A percentile compares a stretch with the other conserved stretches of the same genome.
These are phyloP conservation scores for Saccharomyces hybrid DNA, from an alignment of 1,139 yeast genomes.

Conservation along the genomic window DNA sequence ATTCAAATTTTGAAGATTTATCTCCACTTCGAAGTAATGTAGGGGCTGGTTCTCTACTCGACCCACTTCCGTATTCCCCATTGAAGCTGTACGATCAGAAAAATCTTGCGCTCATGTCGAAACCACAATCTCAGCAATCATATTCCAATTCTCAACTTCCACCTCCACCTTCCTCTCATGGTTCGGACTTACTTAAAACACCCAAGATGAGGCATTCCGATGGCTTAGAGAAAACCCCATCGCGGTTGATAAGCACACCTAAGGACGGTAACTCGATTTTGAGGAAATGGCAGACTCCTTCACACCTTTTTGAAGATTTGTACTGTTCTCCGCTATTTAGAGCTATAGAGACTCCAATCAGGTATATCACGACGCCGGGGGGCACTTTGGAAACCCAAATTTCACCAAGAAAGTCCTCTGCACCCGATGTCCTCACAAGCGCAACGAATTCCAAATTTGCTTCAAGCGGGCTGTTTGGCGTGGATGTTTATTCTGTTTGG, in stretches of 20 bases:
- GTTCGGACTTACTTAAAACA: slow-evolving; percentile 17
- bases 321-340: slow-evolving; percentile 29
- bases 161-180: slow-evolving; percentile 1
- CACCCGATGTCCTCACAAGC: slow-evolving; percentile 7
- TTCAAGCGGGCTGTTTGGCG: slow-evolving; percentile 43
- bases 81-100: neutral
- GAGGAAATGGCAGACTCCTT: slow-evolving; percentile 31
- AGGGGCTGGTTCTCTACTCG: slow-evolving; percentile 10
- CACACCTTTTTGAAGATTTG: slow-evolving; percentile 29
- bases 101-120: neutral
- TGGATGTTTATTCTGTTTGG: slow-evolving; percentile 49
- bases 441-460: slow-evolving; percentile 21
- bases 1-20: slow-evolving; percentile 28
- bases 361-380: slow-evolving; percentile 14
- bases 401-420: slow-evolving; percentile 16
- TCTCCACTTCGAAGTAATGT: slow-evolving; percentile 17
- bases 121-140: neutral
- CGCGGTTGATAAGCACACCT: slow-evolving; percentile 21
- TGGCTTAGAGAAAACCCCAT: slow-evolving; percentile 18
- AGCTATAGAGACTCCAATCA: slow-evolving; percentile 20
- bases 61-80: slow-evolving; percentile 4
- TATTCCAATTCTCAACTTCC: slow-evolving; percentile 2
- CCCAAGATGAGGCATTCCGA: slow-evolving; percentile 17
- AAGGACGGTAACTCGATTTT: slow-evolving; percentile 19
- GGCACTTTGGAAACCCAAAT: slow-evolving; percentile 8